Conservation (phyloP, 305 asterid genomes). For the Andrographis paniculata region DNA sequence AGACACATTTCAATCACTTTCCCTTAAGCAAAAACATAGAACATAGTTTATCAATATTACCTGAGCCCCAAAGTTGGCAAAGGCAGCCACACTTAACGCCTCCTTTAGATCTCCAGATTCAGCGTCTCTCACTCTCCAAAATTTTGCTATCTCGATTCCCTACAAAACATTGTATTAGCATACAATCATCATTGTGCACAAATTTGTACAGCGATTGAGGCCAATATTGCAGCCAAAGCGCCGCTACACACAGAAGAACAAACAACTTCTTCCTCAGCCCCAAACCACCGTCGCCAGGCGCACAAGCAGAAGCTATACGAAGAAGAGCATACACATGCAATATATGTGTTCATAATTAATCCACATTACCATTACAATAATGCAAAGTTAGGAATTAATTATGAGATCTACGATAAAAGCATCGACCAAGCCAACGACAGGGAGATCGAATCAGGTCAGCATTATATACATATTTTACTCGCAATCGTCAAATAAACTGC, state of each 20-base stretch:
- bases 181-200: conserved; percentile 13
- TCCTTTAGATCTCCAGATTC: conserved; percentile 17
- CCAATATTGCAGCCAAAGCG: conserved; percentile 18
- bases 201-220: conserved; percentile 17
- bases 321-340: conserved; percentile 11
- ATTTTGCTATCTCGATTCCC: conserved; percentile 19
- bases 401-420: conserved; percentile 11
- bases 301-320: background rate
- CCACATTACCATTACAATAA: conserved; percentile 6
- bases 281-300: conserved; percentile 24
- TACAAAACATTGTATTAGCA: conserved; percentile 6
- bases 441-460: conserved; percentile 45
- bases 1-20: conserved; percentile 6
- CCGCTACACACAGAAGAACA: conserved; percentile 17
- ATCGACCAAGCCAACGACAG: conserved; percentile 12
- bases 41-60: conserved; percentile 16
- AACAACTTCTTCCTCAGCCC: conserved; percentile 17
- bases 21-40: conserved; percentile 1
- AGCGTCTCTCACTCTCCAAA: conserved; percentile 18
- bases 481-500: conserved; percentile 3
- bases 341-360: background rate
- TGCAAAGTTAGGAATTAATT: conserved; percentile 20
- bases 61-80: conserved; percentile 24
- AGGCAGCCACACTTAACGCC: conserved; percentile 21
- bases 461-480: conserved; percentile 9